phyloP scores from a whole-genome alignment of 352 stramenopile genomes.

The Thalassiosira hispida region DNA sequence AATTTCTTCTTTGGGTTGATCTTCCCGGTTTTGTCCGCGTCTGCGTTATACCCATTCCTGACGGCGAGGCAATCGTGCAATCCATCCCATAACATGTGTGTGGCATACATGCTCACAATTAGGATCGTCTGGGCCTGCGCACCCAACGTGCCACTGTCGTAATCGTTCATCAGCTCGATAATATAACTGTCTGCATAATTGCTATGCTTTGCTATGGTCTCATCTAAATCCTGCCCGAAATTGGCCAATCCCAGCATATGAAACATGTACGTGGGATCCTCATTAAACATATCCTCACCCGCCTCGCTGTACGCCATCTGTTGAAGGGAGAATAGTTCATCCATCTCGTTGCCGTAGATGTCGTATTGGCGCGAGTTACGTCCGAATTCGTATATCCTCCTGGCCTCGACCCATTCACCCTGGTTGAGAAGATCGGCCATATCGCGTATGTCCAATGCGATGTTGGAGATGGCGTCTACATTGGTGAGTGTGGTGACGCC shows the following conservation, averaged over 20 bases:
- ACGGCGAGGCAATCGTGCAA: conserved; percentile 62
- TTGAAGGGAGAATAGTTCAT: conserved; percentile 30
- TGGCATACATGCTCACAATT: conserved; percentile 72
- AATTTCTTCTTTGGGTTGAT: conserved; percentile 52
- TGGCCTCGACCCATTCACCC: conserved; percentile 38
- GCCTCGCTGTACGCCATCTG: conserved; percentile 16
- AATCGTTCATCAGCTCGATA: conserved; percentile 41
- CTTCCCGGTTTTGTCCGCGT: conserved; percentile 33
- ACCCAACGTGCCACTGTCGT: conserved; percentile 24
- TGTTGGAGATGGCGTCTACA: conserved; percentile 63
- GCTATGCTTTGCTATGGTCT: conserved; percentile 41
- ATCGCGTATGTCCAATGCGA: conserved; percentile 73
- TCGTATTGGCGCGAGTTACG: conserved; percentile 55
- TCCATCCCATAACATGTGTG: conserved; percentile 70
- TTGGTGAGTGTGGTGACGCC: conserved; percentile 72
- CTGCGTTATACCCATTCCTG: conserved; percentile 65
- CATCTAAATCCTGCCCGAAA: conserved; percentile 11
- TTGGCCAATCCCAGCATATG: conserved; percentile 54
- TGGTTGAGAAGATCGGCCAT: conserved; percentile 36
- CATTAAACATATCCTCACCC: conserved; percentile 14
- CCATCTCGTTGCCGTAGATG: conserved; percentile 37
- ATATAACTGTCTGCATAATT: conserved; percentile 71
- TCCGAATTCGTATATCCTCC: conserved; percentile 68
- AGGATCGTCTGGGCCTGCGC: conserved; percentile 59
- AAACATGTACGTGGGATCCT: conserved; percentile 51